phyloP scores from a whole-genome alignment of 176 grass and related monocot species.

The Cenchrus americanus region DNA sequence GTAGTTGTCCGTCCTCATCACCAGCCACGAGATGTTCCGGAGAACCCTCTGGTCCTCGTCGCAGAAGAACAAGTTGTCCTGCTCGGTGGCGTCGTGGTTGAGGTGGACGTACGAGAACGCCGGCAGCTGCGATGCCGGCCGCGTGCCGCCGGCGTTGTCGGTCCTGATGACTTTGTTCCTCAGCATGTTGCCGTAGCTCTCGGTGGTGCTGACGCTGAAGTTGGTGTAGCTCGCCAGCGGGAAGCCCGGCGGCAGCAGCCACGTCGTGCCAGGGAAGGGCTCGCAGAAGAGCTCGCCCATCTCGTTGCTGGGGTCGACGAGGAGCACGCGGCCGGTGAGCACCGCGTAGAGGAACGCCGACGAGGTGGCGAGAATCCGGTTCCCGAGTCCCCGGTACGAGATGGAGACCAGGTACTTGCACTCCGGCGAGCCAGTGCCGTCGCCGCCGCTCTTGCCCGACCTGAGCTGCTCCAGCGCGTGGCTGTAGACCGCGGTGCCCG shows the following conservation, averaged over 20 bases:
- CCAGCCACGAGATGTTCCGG: constrained; percentile 54
- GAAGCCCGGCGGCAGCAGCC: constrained; percentile 57
- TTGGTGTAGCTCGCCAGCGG: constrained; percentile 40
- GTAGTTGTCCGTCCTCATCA: constrained; percentile 63
- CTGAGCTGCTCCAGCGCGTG: constrained; percentile 42
- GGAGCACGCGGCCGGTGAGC: constrained; percentile 69
- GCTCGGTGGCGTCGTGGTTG: constrained; percentile 17
- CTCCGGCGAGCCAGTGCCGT: not conserved
- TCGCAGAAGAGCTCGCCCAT: constrained; percentile 65
- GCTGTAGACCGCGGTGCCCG: constrained; percentile 56
- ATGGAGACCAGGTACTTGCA: constrained; percentile 71
- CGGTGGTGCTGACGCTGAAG: constrained; percentile 46
- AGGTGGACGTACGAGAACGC: constrained; percentile 53
- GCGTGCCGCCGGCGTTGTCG: not conserved
- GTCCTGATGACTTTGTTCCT: constrained; percentile 32
- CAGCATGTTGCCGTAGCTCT: constrained; percentile 60
- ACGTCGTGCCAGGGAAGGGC: constrained; percentile 59
- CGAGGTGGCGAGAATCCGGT: constrained; percentile 58
- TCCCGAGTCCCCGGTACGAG: constrained; percentile 61
- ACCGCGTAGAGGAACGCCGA: constrained; percentile 71
- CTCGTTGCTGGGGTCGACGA: constrained; percentile 47
- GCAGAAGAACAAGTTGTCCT: constrained; percentile 60
- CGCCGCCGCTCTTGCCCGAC: constrained; percentile 31
- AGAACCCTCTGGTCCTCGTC: constrained; percentile 63
- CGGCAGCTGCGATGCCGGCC: constrained; percentile 8